Evolutionary conservation across 345 rosid species (phyloP), one percentile per base, ranked within the genome.

Genomic region (Murraya koenigii): DNA sequence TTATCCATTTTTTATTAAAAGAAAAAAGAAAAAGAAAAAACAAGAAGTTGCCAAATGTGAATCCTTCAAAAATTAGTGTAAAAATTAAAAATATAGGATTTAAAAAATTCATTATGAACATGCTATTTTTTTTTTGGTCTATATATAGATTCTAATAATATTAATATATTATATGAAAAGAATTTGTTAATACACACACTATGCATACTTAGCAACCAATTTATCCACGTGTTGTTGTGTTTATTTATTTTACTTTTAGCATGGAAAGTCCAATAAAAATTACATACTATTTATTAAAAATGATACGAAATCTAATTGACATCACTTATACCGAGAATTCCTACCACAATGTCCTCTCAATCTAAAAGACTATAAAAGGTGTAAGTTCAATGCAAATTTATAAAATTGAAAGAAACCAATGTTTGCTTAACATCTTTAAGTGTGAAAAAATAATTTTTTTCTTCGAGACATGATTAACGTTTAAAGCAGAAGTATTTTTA

Each of bases 401-500:
- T 75, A 47, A 15, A 14, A 14, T 17, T 52, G 56, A 52, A 17
- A 52, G 56, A 52, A 17, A 1, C 66, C 66, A 70, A 61, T 49
- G 71, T 44, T 70, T 70, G 55, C 17, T 33, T 28, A 28, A 41
- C 73, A 66, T 55, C 73, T 49, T 52, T 56, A n/a, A 9, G 17
- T n/a, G 19, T 26, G 20, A 52, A 17, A 25, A 47, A 1, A 5
- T 15, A 0, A 19, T 0, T 69, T 68, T 69, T 68, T 22, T 7
- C 1, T 8, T 5, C 13, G 28, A 59, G 80, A 39, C 83, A 75
- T 79, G 81, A 85, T 83, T 61, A 81, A 72, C 80, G 30, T 83
- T 79, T 65, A 62, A 78, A 78, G 61, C 38, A 33, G 0, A 71
- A 68, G 52, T 60, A 62, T 76, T n/a, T 77, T 65, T 36, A 9